phyloP scores from a whole-genome alignment of 495 filamentous ascomycete species.

The Podospora pseudopauciseta region DNA sequence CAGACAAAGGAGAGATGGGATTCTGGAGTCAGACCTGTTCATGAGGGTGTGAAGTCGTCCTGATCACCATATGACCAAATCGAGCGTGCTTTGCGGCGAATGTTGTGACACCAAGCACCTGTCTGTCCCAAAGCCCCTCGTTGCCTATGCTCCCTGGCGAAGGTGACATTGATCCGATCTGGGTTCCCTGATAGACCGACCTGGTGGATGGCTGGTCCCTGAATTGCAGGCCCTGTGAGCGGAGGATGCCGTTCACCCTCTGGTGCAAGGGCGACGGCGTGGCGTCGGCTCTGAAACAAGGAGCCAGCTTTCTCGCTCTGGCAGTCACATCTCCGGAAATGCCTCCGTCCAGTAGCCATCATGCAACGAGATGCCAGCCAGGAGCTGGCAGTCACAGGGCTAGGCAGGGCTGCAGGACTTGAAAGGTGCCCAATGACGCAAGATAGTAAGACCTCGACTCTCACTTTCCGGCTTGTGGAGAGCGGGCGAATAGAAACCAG shows the following conservation, averaged over 20 bases:
- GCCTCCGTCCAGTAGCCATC: background rate
- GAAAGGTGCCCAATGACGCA: background rate
- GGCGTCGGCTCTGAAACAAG: constrained; percentile 5
- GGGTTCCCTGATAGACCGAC: background rate
- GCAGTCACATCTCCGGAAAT: background rate
- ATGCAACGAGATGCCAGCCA: background rate
- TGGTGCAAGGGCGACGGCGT: background rate
- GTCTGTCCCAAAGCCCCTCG: background rate
- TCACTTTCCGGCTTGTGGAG: background rate
- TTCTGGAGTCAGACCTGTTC: no score
- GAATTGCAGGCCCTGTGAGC: background rate
- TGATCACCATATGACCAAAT: constrained; percentile 7
- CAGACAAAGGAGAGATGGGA: background rate
- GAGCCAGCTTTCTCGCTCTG: background rate
- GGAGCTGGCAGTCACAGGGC: background rate
- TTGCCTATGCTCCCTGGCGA: background rate
- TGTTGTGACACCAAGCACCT: background rate
- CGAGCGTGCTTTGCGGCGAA: constrained; percentile 13
- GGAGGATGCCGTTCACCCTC: constrained; percentile 6
- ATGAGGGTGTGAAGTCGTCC: background rate
- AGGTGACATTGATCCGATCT: background rate
- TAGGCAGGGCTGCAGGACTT: background rate
- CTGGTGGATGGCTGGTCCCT: background rate
- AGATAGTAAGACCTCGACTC: background rate
- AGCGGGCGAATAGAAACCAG: no score